Conservation (phyloP, 805 yeast species). For the Barnettozyma pratensis region DNA sequence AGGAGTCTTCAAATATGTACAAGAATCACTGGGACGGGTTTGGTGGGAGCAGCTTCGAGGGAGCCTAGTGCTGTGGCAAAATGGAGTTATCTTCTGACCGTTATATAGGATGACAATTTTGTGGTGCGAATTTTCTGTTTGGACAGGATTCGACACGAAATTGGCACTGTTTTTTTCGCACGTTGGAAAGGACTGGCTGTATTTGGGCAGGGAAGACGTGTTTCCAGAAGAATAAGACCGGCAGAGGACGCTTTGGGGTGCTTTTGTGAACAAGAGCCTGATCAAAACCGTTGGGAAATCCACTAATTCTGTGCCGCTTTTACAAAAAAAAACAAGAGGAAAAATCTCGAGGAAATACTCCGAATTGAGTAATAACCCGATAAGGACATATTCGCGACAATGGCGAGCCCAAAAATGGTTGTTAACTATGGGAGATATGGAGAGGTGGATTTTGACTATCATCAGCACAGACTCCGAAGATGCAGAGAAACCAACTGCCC, state of each 20-base stretch:
- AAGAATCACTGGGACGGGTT: conserved; percentile 1
- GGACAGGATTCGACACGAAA: too few species aligned
- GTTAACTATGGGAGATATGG: neutral
- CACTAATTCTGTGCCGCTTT: neutral
- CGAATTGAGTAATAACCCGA: neutral
- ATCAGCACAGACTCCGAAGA: too few species aligned
- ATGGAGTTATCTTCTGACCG: neutral
- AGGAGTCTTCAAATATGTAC: conserved; percentile 8
- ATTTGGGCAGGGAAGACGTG: too few species aligned
- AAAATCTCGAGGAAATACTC: neutral
- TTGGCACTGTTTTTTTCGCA: too few species aligned
- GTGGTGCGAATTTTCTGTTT: neutral
- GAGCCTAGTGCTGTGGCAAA: neutral
- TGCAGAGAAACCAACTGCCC: neutral
- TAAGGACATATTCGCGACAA: neutral
- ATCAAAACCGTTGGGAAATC: neutral
- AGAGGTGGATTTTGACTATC: too few species aligned
- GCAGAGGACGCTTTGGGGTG: too few species aligned
- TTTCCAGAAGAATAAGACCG: too few species aligned
- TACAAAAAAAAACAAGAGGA: neutral
- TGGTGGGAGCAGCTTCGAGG: neutral
- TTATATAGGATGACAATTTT: neutral
- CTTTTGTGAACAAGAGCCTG: too few species aligned
- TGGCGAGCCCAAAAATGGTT: too few species aligned
- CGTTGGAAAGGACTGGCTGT: too few species aligned